phyloP scores from a whole-genome alignment of 495 filamentous ascomycete species.

The Apiosordaria backusii region DNA sequence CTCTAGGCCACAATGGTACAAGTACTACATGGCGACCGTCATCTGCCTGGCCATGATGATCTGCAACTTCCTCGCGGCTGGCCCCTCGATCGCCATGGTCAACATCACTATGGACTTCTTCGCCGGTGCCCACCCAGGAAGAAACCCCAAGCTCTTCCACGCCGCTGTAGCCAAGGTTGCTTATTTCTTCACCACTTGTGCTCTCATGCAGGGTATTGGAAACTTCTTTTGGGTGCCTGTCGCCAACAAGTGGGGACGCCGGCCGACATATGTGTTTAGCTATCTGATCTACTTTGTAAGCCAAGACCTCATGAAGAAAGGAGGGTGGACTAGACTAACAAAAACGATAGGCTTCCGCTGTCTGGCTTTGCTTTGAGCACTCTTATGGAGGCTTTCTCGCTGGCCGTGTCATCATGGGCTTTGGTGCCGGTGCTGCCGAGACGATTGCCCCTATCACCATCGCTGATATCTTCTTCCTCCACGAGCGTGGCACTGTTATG shows the following conservation, averaged over 20 bases:
- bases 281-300: conserved; percentile 43
- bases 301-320: background rate
- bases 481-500: conserved; percentile 53
- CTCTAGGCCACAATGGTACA: conserved; percentile 43
- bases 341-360: conserved; percentile 26
- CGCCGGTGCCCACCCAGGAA: conserved; percentile 23
- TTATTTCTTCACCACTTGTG: conserved; percentile 52
- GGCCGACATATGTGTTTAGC: conserved; percentile 50
- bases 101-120: conserved; percentile 48
- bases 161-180: conserved; percentile 44
- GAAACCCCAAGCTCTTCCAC: conserved; percentile 22
- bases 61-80: conserved; percentile 55
- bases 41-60: conserved; percentile 53
- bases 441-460: conserved; percentile 52
- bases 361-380: conserved; percentile 47
- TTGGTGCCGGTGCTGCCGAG: conserved; percentile 52
- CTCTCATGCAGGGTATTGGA: conserved; percentile 48
- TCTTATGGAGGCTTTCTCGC: conserved; percentile 43
- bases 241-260: conserved; percentile 52
- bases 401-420: conserved; percentile 48
- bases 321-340: background rate
- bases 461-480: conserved; percentile 56
- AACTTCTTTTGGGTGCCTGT: conserved; percentile 57
- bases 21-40: conserved; percentile 47
- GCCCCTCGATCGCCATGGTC: conserved; percentile 51